Evolutionary conservation across 768 basidiomycete genomes (phyloP).

Genomic region (Steccherinum ochraceum): DNA sequence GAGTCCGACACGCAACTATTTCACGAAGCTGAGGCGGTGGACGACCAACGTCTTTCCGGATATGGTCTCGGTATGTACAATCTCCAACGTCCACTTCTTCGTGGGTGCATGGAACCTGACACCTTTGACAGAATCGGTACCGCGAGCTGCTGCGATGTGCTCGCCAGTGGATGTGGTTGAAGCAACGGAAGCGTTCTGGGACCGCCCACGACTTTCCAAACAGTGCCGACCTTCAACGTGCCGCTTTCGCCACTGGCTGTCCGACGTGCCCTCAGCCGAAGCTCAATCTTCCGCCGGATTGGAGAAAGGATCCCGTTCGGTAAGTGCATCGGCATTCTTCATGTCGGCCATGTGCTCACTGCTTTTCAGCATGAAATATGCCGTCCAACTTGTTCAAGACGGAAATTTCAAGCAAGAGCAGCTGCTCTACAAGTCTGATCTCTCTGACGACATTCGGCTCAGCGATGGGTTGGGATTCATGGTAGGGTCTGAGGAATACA

Average conservation of each 20-base stretch:
- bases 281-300: conserved; percentile 2
- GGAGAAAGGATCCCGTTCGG: background rate
- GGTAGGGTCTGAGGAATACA: conserved; percentile 13
- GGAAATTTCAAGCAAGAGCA: background rate
- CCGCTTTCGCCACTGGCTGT: background rate
- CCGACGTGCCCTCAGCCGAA: conserved; percentile 6
- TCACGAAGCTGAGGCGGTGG: background rate
- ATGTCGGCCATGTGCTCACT: no score
- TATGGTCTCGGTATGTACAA: background rate
- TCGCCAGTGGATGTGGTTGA: background rate
- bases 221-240: background rate
- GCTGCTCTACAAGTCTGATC: conserved; percentile 16
- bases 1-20: background rate
- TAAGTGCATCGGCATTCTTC: background rate
- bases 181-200: background rate
- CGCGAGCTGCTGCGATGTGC: background rate
- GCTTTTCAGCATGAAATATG: background rate
- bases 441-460: conserved; percentile 19
- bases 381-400: background rate
- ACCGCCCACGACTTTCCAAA: background rate
- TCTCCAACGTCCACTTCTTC: no score
- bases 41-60: background rate
- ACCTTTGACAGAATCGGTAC: conserved; percentile 3
- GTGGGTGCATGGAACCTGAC: no score
- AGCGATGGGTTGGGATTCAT: conserved; percentile 23